Conservation (phyloP, 805 yeast genomes). For the Tetrapisispora nanseiensis region DNA sequence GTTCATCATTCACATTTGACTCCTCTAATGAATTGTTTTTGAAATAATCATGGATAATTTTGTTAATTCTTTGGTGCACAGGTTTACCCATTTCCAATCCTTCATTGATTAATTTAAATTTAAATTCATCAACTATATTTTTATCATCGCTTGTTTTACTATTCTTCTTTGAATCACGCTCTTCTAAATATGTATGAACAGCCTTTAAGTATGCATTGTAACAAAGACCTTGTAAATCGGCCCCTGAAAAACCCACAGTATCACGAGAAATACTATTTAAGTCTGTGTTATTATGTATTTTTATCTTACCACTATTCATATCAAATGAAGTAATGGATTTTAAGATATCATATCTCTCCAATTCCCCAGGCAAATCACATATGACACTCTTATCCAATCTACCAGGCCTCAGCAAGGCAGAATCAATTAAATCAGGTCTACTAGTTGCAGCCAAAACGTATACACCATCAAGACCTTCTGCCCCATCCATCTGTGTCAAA, state of each 20-base stretch:
- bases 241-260: slow-evolving; percentile 82
- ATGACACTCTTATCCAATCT: slow-evolving; percentile 86
- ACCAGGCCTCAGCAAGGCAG: slow-evolving; percentile 92
- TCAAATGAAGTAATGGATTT: slow-evolving; percentile 18
- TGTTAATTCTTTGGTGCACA: not conserved
- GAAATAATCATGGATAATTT: not conserved
- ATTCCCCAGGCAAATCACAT: slow-evolving; percentile 72
- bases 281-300: slow-evolving; percentile 39
- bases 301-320: slow-evolving; percentile 30
- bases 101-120: not conserved
- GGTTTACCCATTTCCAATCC: not conserved
- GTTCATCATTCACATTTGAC: not conserved
- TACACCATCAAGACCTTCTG: slow-evolving; percentile 94
- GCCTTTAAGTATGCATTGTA: slow-evolving; percentile 88
- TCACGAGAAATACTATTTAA: slow-evolving; percentile 43
- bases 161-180: not conserved
- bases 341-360: slow-evolving; percentile 68
- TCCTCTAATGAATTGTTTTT: no score
- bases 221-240: slow-evolving; percentile 86
- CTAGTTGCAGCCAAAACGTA: slow-evolving; percentile 94
- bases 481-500: slow-evolving; percentile 98
- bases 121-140: no score
- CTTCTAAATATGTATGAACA: slow-evolving; percentile 55
- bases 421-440: slow-evolving; percentile 90
- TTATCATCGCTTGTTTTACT: no score